Percentiles rank a stretch among this genome's conserved stretches.
These are phyloP conservation scores for Dactylellina haptotyla DNA, from an alignment of 2,329 filamentous ascomycete genomes.

Conservation along the genomic window DNA sequence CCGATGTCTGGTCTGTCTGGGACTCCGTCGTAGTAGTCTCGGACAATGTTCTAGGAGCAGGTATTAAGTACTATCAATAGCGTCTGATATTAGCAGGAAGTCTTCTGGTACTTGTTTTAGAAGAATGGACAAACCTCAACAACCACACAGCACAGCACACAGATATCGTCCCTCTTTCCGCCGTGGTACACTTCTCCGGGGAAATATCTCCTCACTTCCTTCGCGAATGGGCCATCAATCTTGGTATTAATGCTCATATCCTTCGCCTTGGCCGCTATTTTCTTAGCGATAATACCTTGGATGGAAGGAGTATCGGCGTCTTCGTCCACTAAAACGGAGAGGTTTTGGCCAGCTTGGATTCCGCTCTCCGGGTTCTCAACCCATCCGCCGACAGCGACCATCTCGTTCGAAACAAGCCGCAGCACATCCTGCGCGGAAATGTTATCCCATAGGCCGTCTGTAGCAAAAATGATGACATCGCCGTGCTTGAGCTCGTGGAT, in stretches of 20 bases:
- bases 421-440: conserved; percentile 90
- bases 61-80: conserved; percentile 25
- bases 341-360: conserved; percentile 71
- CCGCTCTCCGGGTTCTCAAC: conserved; percentile 68
- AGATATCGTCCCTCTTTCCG: conserved; percentile 96
- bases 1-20: conserved; percentile 3
- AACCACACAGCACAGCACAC: conserved; percentile 81
- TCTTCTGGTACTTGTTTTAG: not conserved
- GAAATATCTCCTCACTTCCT: conserved; percentile 87
- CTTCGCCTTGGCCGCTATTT: conserved; percentile 84
- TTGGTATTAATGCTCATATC: conserved; percentile 81
- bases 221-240: conserved; percentile 90
- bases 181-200: conserved; percentile 87
- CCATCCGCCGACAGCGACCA: conserved; percentile 82
- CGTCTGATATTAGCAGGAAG: not conserved
- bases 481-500: conserved; percentile 83
- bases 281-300: conserved; percentile 79
- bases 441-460: conserved; percentile 96
- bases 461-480: conserved; percentile 91
- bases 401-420: conserved; percentile 77
- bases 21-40: conserved; percentile 15
- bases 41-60: not conserved
- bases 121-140: conserved; percentile 69
- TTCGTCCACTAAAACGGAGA: conserved; percentile 62
- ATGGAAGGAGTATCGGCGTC: conserved; percentile 62